Evolutionary conservation across 2,329 filamentous ascomycete species (phyloP).

Genomic region (Westerdykella sp.): DNA sequence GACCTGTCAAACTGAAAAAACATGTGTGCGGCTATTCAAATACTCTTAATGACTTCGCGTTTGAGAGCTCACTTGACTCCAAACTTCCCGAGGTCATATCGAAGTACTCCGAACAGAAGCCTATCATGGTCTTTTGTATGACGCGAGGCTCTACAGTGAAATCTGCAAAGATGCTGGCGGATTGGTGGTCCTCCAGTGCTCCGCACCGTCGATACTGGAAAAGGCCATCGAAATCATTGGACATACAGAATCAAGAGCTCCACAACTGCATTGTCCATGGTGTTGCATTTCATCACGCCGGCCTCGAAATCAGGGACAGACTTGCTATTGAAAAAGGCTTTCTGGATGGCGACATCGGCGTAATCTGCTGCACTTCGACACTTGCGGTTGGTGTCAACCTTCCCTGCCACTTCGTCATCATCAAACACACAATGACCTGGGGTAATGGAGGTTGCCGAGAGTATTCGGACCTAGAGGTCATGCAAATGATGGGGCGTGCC

Average conservation of each 20-base stretch:
- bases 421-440: constrained; percentile 68
- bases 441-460: constrained; percentile 53
- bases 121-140: constrained; percentile 77
- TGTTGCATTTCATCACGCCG: constrained; percentile 79
- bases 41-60: constrained; percentile 63
- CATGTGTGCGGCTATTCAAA: constrained; percentile 65
- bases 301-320: constrained; percentile 60
- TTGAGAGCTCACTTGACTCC: constrained; percentile 63
- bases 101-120: constrained; percentile 63
- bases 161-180: constrained; percentile 62
- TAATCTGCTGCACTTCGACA: constrained; percentile 85
- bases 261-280: constrained; percentile 51
- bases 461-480: constrained; percentile 75
- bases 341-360: constrained; percentile 62
- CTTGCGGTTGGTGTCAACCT: constrained; percentile 78
- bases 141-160: constrained; percentile 64
- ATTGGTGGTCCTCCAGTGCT: constrained; percentile 54
- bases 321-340: constrained; percentile 61
- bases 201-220: constrained; percentile 57
- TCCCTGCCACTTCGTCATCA: constrained; percentile 73
- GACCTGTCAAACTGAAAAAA: constrained; percentile 70
- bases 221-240: constrained; percentile 47
- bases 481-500: constrained; percentile 85
- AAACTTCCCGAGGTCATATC: constrained; percentile 61
- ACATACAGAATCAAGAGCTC: constrained; percentile 55